A percentile compares a stretch with the other conserved stretches of the same genome.
Conservation (phyloP, 2,329 filamentous ascomycete genomes). For the Aureobasidium sp. region DNA sequence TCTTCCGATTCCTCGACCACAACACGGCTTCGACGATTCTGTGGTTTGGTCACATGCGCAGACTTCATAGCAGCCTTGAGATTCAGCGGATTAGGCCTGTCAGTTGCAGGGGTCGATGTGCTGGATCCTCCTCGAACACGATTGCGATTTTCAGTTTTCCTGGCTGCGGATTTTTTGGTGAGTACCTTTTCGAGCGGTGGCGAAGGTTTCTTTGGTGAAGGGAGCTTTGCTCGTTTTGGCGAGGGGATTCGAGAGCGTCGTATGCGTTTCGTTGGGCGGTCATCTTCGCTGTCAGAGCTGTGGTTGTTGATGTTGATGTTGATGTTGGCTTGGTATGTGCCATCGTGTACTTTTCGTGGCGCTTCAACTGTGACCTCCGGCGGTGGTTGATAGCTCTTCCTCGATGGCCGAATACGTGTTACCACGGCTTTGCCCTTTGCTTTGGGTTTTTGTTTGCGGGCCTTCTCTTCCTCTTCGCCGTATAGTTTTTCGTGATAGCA, state of each 20-base stretch:
- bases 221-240: not conserved
- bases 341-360: not conserved
- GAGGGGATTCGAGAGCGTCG: not conserved
- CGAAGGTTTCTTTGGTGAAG: not conserved
- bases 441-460: not conserved
- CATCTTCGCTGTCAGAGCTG: not conserved
- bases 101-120: not conserved
- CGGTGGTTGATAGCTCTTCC: not conserved
- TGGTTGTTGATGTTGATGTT: not conserved
- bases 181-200: no score
- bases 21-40: not conserved
- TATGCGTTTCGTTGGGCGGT: not conserved
- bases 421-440: not conserved
- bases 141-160: not conserved
- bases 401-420: not conserved
- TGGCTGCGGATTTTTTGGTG: not conserved
- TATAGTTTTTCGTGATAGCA: conserved; percentile 12
- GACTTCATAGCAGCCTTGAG: not conserved
- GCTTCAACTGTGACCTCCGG: not conserved
- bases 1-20: not conserved
- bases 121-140: not conserved
- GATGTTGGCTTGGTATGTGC: not conserved
- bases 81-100: not conserved
- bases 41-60: not conserved
- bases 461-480: not conserved